phyloP scores from a whole-genome alignment of 495 filamentous ascomycete genomes.

The Polyplosphaeria fusca region DNA sequence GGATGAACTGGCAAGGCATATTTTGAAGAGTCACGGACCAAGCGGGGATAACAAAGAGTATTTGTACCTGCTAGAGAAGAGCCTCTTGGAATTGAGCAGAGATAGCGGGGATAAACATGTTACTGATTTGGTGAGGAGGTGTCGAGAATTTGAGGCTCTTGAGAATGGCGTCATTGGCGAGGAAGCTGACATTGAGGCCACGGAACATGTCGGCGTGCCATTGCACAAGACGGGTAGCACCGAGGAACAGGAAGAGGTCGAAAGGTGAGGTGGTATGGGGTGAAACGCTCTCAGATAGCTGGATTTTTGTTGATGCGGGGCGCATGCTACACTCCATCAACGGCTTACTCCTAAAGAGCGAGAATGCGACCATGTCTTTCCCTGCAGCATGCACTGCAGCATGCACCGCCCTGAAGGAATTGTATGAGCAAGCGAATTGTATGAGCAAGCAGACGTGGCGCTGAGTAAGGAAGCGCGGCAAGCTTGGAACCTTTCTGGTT shows the following conservation, averaged over 20 bases:
- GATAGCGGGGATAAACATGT: slow-evolving; percentile 87
- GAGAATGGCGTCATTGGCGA: slow-evolving; percentile 10
- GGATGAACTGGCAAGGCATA: slow-evolving; percentile 77
- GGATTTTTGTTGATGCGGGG: no score
- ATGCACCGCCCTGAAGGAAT: no score
- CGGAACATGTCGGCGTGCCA: slow-evolving; percentile 31
- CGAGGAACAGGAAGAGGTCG: slow-evolving; percentile 44
- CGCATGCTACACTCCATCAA: no score
- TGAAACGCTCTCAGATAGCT: no score
- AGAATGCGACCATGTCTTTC: no score
- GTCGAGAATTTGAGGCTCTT: slow-evolving; percentile 48
- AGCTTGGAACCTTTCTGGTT: no score
- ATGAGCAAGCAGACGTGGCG: no score
- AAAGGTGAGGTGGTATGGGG: slow-evolving; percentile 23
- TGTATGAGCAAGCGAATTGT: no score
- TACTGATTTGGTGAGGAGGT: slow-evolving; percentile 52
- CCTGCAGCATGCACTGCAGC: no score
- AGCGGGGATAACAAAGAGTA: slow-evolving; percentile 94
- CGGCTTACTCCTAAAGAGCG: no score
- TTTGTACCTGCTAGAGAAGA: slow-evolving; percentile 74
- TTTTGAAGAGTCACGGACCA: slow-evolving; percentile 69
- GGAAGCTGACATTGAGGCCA: slow-evolving; percentile 5
- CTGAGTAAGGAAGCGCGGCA: no score
- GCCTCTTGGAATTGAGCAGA: slow-evolving; percentile 67
- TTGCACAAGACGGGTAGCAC: slow-evolving; percentile 51